Percentiles rank a stretch among this genome's conserved stretches.
These are phyloP conservation scores for Cruciata laevipes DNA, from an alignment of 257 asterid species.

Conservation along the genomic window DNA sequence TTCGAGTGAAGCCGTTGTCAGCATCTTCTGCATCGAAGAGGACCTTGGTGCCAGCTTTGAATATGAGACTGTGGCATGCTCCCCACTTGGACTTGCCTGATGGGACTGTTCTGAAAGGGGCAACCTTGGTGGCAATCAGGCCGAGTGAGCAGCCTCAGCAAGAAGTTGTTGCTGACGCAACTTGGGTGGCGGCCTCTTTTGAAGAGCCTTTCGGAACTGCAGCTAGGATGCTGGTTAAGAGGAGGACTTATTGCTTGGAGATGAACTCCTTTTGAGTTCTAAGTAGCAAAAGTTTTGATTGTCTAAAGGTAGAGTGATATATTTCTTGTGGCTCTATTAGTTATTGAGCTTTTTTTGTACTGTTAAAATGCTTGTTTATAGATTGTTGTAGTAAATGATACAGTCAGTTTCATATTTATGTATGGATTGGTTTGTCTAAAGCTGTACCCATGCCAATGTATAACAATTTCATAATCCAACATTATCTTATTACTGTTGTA, in stretches of 20 bases:
- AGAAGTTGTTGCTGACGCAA: constrained; percentile 48
- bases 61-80: constrained; percentile 78
- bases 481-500: no score
- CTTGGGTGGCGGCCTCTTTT: constrained; percentile 65
- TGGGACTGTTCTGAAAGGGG: constrained; percentile 79
- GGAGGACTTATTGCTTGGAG: constrained; percentile 86
- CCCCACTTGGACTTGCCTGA: constrained; percentile 73
- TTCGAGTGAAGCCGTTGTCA: constrained; percentile 76
- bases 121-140: constrained; percentile 79
- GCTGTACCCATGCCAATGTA: background rate
- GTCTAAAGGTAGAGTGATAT: constrained; percentile 11
- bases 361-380: background rate
- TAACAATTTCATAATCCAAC: background rate
- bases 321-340: background rate
- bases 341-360: background rate
- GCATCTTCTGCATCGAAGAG: constrained; percentile 85
- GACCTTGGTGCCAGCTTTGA: constrained; percentile 78
- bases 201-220: constrained; percentile 78
- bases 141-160: constrained; percentile 71
- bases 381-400: background rate
- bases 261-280: constrained; percentile 73
- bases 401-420: background rate
- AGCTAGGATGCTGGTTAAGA: constrained; percentile 71
- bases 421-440: background rate
- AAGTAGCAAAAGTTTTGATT: background rate